A percentile compares a stretch with the other conserved stretches of the same genome.
Evolutionary conservation across 192 early-diverging fungal genomes (phyloP).

Genomic region (Geranomyces michiganensis): DNA sequence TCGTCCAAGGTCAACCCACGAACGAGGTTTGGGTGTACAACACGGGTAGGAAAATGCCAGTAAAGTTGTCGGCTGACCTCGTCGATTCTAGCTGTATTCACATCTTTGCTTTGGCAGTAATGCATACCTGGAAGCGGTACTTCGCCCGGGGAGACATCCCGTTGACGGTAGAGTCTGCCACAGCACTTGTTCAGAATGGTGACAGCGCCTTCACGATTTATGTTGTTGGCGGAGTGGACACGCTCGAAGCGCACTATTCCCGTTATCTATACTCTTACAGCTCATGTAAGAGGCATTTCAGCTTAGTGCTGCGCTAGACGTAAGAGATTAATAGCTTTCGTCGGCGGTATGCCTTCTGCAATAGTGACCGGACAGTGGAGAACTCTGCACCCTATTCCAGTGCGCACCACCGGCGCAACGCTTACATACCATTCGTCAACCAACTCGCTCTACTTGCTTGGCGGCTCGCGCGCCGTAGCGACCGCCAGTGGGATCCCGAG

Average conservation of each 20-base stretch:
- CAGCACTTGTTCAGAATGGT: constrained; percentile 6
- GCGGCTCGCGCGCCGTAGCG: constrained; percentile 28
- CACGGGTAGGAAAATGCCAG: background rate
- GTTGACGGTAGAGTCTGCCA: background rate
- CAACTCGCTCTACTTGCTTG: constrained; percentile 41
- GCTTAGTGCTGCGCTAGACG: background rate
- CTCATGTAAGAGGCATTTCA: constrained; percentile 13
- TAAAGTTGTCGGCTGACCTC: too few relatives aligned
- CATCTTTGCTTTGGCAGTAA: background rate
- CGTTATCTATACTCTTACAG: constrained; percentile 19
- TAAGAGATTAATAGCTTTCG: background rate
- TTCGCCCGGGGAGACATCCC: background rate
- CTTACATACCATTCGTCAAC: constrained; percentile 35
- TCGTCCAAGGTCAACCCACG: background rate
- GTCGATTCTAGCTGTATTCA: too few relatives aligned
- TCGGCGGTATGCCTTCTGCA: background rate
- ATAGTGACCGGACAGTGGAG: constrained; percentile 18
- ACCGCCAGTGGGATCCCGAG: background rate
- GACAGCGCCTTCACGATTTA: constrained; percentile 13
- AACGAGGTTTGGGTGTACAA: background rate
- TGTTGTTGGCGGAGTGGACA: constrained; percentile 30
- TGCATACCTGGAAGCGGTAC: too few relatives aligned
- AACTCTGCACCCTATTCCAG: constrained; percentile 22
- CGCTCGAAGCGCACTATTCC: background rate
- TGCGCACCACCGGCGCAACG: constrained; percentile 24